These are phyloP conservation scores for Mollisiaceae sp. DNA, from an alignment of 2,329 filamentous ascomycete genomes.

Conservation along the genomic window DNA sequence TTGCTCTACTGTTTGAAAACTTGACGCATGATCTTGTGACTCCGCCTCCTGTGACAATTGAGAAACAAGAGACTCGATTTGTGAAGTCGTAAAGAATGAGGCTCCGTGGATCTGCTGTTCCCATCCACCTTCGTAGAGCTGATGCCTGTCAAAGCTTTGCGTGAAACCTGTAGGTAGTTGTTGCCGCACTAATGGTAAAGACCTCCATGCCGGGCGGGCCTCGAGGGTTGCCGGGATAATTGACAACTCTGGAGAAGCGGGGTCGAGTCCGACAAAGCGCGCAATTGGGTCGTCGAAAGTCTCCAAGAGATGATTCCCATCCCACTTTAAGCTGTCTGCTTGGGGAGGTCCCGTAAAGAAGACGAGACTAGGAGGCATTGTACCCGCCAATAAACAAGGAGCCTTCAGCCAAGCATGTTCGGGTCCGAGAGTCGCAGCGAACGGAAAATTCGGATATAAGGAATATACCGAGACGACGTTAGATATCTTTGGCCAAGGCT, in stretches of 20 bases:
- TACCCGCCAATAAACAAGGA: conserved; percentile 18
- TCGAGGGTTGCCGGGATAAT: conserved; percentile 15
- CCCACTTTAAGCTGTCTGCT: conserved; percentile 58
- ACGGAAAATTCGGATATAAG: conserved; percentile 16
- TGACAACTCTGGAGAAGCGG: conserved; percentile 13
- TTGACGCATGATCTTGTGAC: conserved; percentile 20
- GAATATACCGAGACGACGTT: conserved; percentile 9
- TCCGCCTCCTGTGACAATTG: conserved; percentile 27
- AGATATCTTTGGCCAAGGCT: neutral
- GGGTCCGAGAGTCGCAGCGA: neutral
- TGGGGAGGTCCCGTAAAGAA: conserved; percentile 68
- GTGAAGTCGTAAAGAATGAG: conserved; percentile 55
- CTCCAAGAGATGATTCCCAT: conserved; percentile 54
- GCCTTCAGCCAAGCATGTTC: conserved; percentile 1
- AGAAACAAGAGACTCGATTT: conserved; percentile 42
- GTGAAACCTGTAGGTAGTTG: conserved; percentile 58
- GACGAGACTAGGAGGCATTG: conserved; percentile 44
- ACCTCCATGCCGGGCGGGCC: conserved; percentile 53
- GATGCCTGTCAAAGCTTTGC: conserved; percentile 48
- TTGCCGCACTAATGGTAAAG: conserved; percentile 53
- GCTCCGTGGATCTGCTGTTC: conserved; percentile 41
- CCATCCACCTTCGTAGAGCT: conserved; percentile 53
- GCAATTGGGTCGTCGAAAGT: conserved; percentile 50
- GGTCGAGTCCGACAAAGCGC: conserved; percentile 44
- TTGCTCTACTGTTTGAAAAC: conserved; percentile 36